Percentiles rank a stretch among this genome's conserved stretches.
These are phyloP conservation scores for Tolypocladium album DNA, from an alignment of 2,329 filamentous ascomycete genomes.

Conservation along the genomic window DNA sequence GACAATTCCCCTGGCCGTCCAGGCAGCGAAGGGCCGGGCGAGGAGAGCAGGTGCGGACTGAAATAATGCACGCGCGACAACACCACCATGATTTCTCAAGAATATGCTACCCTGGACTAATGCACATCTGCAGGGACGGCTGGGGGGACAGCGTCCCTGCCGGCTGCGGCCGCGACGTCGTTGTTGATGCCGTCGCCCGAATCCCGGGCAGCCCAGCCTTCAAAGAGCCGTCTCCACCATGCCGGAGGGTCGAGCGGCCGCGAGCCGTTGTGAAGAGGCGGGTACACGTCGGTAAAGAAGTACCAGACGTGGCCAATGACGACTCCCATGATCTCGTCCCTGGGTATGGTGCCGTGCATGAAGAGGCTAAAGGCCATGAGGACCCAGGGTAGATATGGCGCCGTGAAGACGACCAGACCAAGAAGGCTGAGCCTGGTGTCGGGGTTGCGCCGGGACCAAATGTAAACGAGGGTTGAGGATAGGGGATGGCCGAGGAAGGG, in stretches of 20 bases:
- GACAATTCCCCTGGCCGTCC: neutral
- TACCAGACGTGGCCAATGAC: conserved; percentile 96
- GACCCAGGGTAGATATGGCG: conserved; percentile 93
- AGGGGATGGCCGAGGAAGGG: conserved; percentile 91
- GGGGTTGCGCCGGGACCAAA: conserved; percentile 92
- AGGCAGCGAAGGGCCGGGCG: neutral
- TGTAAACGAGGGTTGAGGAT: conserved; percentile 89
- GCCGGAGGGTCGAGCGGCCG: conserved; percentile 78
- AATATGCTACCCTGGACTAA: neutral
- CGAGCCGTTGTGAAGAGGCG: conserved; percentile 74
- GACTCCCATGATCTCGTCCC: conserved; percentile 93
- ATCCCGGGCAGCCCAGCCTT: conserved; percentile 37
- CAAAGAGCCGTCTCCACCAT: conserved; percentile 86
- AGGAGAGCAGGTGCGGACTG: neutral
- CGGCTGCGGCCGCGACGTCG: conserved; percentile 50
- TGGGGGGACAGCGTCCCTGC: conserved; percentile 11
- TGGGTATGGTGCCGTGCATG: conserved; percentile 81
- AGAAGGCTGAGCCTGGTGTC: conserved; percentile 84
- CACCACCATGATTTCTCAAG: neutral
- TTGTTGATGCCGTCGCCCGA: conserved; percentile 46
- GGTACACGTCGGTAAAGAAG: conserved; percentile 95
- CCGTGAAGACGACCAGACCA: conserved; percentile 81
- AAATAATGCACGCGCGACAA: neutral
- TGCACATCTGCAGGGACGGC: neutral
- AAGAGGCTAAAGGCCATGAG: conserved; percentile 85